These are phyloP conservation scores for Pythium dissimile DNA, from an alignment of 352 stramenopile species.

Conservation along the genomic window DNA sequence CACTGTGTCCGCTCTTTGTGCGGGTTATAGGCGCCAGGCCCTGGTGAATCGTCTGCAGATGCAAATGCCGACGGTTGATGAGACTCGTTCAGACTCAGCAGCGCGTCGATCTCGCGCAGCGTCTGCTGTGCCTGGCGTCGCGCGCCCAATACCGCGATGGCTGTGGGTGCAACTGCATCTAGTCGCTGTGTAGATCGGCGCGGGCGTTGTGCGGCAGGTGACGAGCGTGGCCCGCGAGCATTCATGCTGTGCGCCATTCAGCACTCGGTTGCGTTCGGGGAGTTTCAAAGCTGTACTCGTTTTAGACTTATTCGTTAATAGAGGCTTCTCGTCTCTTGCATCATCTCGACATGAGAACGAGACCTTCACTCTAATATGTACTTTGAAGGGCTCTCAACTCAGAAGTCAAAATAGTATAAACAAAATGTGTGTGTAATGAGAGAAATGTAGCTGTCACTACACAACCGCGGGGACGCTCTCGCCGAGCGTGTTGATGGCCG, in stretches of 20 bases:
- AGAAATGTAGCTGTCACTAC: conserved; percentile 1
- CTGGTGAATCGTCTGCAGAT: neutral
- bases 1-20: conserved; percentile 16
- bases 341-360: no score
- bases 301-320: no score
- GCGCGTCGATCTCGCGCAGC: conserved; percentile 9
- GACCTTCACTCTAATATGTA: no score
- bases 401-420: no score
- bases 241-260: no score
- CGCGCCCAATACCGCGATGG: neutral
- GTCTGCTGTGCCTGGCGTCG: neutral
- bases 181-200: neutral
- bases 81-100: neutral
- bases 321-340: no score
- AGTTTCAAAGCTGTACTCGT: no score
- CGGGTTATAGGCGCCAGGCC: conserved; percentile 5
- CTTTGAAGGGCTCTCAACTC: neutral
- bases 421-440: no score
- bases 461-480: conserved; percentile 37
- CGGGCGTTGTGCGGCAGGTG: neutral
- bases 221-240: neutral
- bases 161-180: conserved; percentile 4
- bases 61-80: neutral
- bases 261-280: no score
- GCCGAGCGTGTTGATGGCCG: conserved; percentile 34